A percentile compares a stretch with the other conserved stretches of the same genome.
phyloP scores from a whole-genome alignment of 345 rosid genomes.

The Viola odorata region DNA sequence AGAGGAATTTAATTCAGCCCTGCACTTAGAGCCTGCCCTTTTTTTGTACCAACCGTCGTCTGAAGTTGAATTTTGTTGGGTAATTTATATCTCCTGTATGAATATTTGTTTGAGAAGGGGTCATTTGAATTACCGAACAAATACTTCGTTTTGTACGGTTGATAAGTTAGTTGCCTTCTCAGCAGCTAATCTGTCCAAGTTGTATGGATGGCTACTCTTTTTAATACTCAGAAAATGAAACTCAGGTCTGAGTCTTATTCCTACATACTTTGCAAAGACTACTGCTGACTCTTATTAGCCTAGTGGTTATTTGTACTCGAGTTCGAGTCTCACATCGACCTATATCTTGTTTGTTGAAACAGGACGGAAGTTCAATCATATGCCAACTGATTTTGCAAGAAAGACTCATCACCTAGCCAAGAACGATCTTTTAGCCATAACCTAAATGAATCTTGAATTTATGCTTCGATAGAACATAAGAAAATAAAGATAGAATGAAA shows the following conservation, averaged over 20 bases:
- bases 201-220: background rate
- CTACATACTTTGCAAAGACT: background rate
- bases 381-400: no score
- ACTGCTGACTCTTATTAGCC: no score
- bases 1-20: slow-evolving; percentile 10
- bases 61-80: slow-evolving; percentile 12
- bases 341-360: no score
- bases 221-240: slow-evolving; percentile 7
- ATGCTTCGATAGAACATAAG: no score
- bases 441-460: no score
- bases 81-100: slow-evolving; percentile 26
- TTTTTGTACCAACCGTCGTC: slow-evolving; percentile 11
- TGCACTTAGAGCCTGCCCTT: background rate
- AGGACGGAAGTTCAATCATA: no score
- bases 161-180: slow-evolving; percentile 22
- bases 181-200: background rate
- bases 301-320: no score
- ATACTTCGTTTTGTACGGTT: slow-evolving; percentile 1
- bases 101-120: slow-evolving; percentile 5
- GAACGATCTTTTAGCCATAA: no score
- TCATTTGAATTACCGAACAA: slow-evolving; percentile 24
- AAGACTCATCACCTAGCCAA: no score
- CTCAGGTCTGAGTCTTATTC: background rate
- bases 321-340: no score
- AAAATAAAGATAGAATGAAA: no score